Percentiles rank a stretch among this genome's conserved stretches.
phyloP scores from a whole-genome alignment of 495 filamentous ascomycete species.

The Neurospora sp. region DNA sequence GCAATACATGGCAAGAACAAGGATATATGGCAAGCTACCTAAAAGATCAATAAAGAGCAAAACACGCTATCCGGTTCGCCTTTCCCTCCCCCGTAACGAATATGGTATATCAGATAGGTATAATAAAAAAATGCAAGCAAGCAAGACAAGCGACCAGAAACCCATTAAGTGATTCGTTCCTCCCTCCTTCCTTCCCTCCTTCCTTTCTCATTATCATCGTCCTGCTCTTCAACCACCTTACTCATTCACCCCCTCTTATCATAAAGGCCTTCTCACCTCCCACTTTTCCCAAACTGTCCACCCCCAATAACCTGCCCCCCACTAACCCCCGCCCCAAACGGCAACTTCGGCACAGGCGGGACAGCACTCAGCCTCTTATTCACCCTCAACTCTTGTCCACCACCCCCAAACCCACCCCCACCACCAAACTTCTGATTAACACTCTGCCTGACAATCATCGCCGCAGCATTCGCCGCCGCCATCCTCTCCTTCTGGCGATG shows the following conservation, averaged over 20 bases:
- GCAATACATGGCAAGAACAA: too few species aligned
- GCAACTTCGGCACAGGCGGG: neutral
- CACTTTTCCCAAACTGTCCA: neutral
- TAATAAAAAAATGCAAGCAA: neutral
- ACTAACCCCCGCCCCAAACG: neutral
- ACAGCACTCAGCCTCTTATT: fast-evolving
- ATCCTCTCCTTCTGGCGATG: conserved; percentile 90
- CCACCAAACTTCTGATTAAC: conserved; percentile 42
- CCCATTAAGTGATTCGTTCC: neutral
- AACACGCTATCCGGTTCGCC: neutral
- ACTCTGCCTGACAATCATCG: conserved; percentile 91
- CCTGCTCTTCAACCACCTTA: neutral
- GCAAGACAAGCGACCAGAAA: neutral
- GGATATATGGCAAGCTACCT: too few species aligned
- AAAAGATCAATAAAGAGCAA: neutral
- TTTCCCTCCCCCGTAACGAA: neutral
- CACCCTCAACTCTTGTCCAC: neutral
- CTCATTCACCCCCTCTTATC: neutral
- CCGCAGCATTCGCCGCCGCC: conserved; percentile 65
- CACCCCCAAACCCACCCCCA: neutral
- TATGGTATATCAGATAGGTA: neutral
- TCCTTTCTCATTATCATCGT: neutral
- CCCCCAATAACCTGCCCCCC: neutral
- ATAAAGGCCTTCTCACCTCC: too few species aligned
- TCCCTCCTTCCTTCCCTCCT: neutral